Evolutionary conservation across 2,329 filamentous ascomycete genomes (phyloP).

Genomic region (Aureobasidium sp.): DNA sequence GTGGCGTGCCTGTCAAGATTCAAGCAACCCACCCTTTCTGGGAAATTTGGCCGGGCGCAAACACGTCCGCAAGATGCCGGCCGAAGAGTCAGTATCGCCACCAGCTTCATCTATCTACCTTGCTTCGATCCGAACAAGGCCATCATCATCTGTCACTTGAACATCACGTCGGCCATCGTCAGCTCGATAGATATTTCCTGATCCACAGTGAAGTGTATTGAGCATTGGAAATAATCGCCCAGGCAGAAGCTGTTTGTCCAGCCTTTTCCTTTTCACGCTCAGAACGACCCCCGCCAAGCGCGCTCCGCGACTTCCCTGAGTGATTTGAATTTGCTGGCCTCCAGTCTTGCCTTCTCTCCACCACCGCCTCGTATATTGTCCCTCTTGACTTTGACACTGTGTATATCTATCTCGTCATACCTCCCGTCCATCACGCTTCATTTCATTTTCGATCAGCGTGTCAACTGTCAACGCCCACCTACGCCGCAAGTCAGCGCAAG

Average conservation of each 20-base stretch:
- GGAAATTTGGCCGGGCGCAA: slow-evolving; percentile 2
- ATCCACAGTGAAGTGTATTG: background rate
- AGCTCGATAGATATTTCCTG: background rate
- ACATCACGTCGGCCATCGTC: background rate
- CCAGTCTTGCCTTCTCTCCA: background rate
- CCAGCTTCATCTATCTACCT: too few relatives aligned
- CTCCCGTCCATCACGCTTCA: background rate
- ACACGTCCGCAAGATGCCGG: background rate
- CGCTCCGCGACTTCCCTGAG: background rate
- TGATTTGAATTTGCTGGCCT: background rate
- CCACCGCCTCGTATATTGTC: background rate
- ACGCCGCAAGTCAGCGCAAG: slow-evolving; percentile 3
- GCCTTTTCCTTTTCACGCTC: too few relatives aligned
- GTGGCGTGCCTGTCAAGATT: background rate
- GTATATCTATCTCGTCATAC: background rate
- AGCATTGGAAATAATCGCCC: too few relatives aligned
- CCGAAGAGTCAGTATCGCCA: too few relatives aligned
- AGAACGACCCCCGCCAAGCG: background rate
- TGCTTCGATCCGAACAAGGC: too few relatives aligned
- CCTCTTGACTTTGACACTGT: background rate
- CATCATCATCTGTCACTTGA: too few relatives aligned
- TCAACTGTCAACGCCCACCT: background rate
- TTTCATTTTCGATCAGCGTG: background rate
- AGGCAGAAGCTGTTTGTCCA: too few relatives aligned
- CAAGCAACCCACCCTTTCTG: background rate